These are phyloP conservation scores for Syncephalastrum monosporum DNA, from an alignment of 371 early-diverging fungal species.

Conservation along the genomic window DNA sequence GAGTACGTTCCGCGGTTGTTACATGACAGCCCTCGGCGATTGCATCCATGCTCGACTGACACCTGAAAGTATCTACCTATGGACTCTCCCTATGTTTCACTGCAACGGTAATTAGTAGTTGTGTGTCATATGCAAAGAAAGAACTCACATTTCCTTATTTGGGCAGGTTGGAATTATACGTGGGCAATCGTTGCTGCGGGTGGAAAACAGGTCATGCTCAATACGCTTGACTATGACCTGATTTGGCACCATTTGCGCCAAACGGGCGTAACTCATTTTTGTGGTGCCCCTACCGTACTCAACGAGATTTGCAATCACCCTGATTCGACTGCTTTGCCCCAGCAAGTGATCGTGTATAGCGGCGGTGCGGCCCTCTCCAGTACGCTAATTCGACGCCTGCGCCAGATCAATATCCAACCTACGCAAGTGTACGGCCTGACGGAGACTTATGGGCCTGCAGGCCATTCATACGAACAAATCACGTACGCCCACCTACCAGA, in stretches of 20 bases:
- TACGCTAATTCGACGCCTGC: constrained; percentile 52
- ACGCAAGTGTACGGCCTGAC: constrained; percentile 74
- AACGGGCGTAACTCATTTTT: constrained; percentile 61
- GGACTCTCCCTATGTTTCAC: constrained; percentile 70
- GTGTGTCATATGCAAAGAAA: background rate
- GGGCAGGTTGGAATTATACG: constrained; percentile 61
- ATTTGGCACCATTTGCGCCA: constrained; percentile 58
- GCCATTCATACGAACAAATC: constrained; percentile 37
- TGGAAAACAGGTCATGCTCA: constrained; percentile 54
- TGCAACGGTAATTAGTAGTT: constrained; percentile 45
- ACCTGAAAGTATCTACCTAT: constrained; percentile 53
- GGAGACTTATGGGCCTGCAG: constrained; percentile 61
- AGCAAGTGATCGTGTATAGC: constrained; percentile 49
- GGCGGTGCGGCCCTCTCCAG: constrained; percentile 61
- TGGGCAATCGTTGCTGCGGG: constrained; percentile 64
- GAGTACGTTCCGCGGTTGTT: constrained; percentile 46
- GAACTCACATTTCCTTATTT: background rate
- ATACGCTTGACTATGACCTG: constrained; percentile 57
- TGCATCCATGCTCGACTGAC: constrained; percentile 49
- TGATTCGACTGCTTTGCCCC: constrained; percentile 38
- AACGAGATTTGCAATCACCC: constrained; percentile 60
- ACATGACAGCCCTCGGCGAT: constrained; percentile 53
- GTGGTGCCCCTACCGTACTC: constrained; percentile 71
- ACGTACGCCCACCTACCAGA: constrained; percentile 27
- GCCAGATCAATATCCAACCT: constrained; percentile 52